These are phyloP conservation scores for Sphaerobolus stellatus DNA, from an alignment of 1,284 basidiomycete genomes.

Conservation along the genomic window DNA sequence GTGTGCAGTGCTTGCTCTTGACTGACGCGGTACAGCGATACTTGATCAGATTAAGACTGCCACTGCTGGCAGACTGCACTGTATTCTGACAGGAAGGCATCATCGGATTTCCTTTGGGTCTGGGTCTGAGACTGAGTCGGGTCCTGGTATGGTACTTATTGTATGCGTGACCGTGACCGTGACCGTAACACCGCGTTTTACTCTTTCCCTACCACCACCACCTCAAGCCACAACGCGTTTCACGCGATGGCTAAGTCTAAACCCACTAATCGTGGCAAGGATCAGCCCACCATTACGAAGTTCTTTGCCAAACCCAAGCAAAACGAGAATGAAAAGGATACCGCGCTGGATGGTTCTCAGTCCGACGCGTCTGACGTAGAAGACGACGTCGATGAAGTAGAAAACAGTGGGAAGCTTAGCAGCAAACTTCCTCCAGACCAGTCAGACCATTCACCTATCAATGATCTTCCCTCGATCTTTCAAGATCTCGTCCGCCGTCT, in stretches of 20 bases:
- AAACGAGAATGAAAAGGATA: slow-evolving; percentile 16
- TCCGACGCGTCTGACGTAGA: slow-evolving; percentile 14
- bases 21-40: too few relatives aligned
- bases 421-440: slow-evolving; percentile 43
- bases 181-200: slow-evolving; percentile 9
- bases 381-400: slow-evolving; percentile 28
- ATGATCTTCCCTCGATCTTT: slow-evolving; percentile 83
- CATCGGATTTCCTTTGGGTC: too few relatives aligned
- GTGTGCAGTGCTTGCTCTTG: too few relatives aligned
- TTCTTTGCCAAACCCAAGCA: slow-evolving; percentile 48
- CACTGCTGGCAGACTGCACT: neutral
- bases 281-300: slow-evolving; percentile 53
- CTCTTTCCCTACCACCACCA: slow-evolving; percentile 8
- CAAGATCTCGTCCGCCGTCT: slow-evolving; percentile 74
- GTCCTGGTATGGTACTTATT: neutral
- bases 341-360: slow-evolving; percentile 15
- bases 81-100: neutral
- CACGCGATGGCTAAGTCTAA: slow-evolving; percentile 47
- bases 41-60: neutral
- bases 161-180: slow-evolving; percentile 11
- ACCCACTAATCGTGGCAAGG: slow-evolving; percentile 33
- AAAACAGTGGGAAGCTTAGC: slow-evolving; percentile 20
- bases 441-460: slow-evolving; percentile 76
- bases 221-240: neutral
- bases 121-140: too few relatives aligned